A percentile compares a stretch with the other conserved stretches of the same genome.
These are phyloP conservation scores for Phytophthora aleatoria DNA, from an alignment of 352 stramenopile genomes.

Conservation along the genomic window DNA sequence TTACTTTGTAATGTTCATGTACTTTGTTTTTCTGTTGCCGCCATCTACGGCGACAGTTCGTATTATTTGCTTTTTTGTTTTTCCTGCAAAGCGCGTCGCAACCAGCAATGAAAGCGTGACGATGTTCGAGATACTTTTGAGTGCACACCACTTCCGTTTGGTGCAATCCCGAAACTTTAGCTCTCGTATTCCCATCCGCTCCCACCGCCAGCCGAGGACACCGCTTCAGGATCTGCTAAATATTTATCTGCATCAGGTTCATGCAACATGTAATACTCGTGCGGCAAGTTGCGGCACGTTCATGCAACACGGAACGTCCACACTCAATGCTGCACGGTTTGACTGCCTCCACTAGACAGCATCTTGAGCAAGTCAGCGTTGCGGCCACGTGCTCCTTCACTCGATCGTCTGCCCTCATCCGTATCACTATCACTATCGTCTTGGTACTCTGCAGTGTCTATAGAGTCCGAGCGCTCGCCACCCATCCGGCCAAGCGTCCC, in stretches of 20 bases:
- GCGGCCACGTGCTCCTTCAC: conserved; percentile 15
- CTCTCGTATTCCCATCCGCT: too few relatives aligned
- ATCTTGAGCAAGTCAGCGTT: conserved; percentile 58
- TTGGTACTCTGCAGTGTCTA: conserved; percentile 39
- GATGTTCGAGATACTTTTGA: too few relatives aligned
- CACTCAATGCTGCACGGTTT: conserved; percentile 30
- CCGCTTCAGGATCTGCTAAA: conserved; percentile 27
- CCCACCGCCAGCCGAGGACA: neutral
- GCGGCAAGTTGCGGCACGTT: conserved; percentile 10
- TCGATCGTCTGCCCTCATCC: conserved; percentile 30
- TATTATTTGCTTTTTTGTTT: conserved; percentile 30
- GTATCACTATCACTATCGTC: conserved; percentile 47
- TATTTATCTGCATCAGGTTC: conserved; percentile 28
- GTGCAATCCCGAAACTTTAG: too few relatives aligned
- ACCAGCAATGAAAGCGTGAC: too few relatives aligned
- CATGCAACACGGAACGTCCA: conserved; percentile 14
- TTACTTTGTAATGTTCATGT: conserved; percentile 30
- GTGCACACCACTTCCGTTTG: too few relatives aligned
- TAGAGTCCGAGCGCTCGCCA: conserved; percentile 33
- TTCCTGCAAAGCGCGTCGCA: conserved; percentile 1
- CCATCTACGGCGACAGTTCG: conserved; percentile 10
- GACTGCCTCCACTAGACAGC: conserved; percentile 44
- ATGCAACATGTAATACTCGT: conserved; percentile 18
- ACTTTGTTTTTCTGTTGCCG: conserved; percentile 8
- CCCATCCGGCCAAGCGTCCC: conserved; percentile 36